These are phyloP conservation scores for Plantago major DNA, from an alignment of 257 asterid species.

Conservation along the genomic window DNA sequence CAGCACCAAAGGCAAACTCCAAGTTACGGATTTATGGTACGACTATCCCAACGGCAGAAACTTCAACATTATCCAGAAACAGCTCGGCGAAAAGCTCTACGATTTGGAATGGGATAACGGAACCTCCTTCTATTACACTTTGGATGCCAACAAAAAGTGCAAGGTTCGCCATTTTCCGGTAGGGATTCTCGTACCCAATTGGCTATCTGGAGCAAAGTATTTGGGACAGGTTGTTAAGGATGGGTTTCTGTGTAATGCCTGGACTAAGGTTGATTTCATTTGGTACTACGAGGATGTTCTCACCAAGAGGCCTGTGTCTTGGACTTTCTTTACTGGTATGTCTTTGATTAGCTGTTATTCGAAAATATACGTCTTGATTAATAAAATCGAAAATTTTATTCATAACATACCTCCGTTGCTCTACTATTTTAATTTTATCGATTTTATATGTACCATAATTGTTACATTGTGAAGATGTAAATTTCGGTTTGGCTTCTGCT, in stretches of 20 bases:
- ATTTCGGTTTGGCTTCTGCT: not conserved
- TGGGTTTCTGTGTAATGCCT: conserved; percentile 72
- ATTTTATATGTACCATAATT: too few relatives aligned
- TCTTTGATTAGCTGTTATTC: not conserved
- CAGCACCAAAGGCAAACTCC: conserved; percentile 41
- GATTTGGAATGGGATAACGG: conserved; percentile 76
- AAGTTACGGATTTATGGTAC: conserved; percentile 55
- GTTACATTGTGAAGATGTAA: too few relatives aligned
- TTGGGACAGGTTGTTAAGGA: conserved; percentile 47
- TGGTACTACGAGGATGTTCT: conserved; percentile 67
- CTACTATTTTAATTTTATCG: too few relatives aligned
- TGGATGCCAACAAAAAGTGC: conserved; percentile 46
- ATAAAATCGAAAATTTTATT: too few relatives aligned
- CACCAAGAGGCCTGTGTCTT: conserved; percentile 58
- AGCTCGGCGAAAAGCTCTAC: conserved; percentile 46
- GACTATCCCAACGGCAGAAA: conserved; percentile 67
- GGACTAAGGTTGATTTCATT: conserved; percentile 69
- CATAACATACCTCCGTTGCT: too few relatives aligned
- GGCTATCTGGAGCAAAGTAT: conserved; percentile 55
- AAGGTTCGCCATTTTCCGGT: conserved; percentile 31
- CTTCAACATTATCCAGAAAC: conserved; percentile 66
- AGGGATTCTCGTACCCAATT: conserved; percentile 67
- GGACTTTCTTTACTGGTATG: conserved; percentile 54
- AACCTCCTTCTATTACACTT: conserved; percentile 55
- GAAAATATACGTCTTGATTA: too few relatives aligned